Evolutionary conservation across 345 rosid genomes (phyloP).

Genomic region (Gossypium rotundifolium): DNA sequence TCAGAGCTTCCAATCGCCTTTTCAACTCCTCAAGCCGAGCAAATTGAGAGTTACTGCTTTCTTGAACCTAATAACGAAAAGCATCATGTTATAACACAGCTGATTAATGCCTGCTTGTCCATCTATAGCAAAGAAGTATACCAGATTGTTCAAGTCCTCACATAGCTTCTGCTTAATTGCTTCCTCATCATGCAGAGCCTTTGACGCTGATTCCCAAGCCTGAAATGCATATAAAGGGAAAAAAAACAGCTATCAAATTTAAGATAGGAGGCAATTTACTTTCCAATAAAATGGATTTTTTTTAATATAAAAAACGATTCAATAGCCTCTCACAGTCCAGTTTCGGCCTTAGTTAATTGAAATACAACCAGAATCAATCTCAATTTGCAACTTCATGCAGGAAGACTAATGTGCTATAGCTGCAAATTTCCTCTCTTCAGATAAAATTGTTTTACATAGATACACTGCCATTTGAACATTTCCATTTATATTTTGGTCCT

Average conservation of each 20-base stretch:
- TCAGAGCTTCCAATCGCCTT: conserved; percentile 64
- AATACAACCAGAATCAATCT: conserved; percentile 2
- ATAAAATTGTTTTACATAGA: not conserved
- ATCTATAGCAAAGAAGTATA: conserved; percentile 24
- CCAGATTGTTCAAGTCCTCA: conserved; percentile 75
- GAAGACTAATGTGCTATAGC: not conserved
- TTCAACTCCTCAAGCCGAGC: conserved; percentile 72
- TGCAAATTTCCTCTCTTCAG: not conserved
- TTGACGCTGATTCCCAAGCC: conserved; percentile 67
- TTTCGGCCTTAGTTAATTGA: not conserved
- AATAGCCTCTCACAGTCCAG: not conserved
- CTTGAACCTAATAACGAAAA: conserved; percentile 48
- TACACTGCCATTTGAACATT: not conserved
- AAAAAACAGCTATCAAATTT: not conserved
- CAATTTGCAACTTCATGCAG: not conserved
- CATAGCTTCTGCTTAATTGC: conserved; percentile 70
- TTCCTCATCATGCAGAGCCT: conserved; percentile 71
- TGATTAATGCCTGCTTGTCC: conserved; percentile 4
- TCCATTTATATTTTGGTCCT: not conserved
- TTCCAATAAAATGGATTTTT: not conserved
- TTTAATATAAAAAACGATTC: not conserved
- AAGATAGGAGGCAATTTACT: not conserved
- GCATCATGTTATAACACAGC: not conserved
- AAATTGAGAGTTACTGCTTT: conserved; percentile 64
- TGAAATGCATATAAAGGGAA: conserved; percentile 16